Conservation (phyloP, 192 early-diverging fungal genomes). For the Gryganskiella cystojenkinii region DNA sequence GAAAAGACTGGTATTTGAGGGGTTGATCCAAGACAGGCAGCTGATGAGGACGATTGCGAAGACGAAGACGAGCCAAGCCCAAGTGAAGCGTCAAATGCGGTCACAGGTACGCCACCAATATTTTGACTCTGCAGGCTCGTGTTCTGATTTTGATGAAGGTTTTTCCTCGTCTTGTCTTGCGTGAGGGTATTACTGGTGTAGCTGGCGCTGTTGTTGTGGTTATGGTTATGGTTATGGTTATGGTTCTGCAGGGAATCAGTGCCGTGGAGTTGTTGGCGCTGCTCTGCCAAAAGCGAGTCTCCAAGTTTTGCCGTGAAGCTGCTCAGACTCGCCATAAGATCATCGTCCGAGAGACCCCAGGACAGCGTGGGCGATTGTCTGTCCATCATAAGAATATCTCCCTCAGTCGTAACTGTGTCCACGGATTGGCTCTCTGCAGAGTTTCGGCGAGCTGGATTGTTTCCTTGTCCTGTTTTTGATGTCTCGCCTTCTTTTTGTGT, state of each 20-base stretch:
- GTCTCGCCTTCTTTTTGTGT: too few species aligned
- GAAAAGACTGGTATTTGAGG: conserved; percentile 1
- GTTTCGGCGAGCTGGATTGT: too few species aligned
- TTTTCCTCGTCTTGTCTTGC: too few species aligned
- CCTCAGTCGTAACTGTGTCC: background rate
- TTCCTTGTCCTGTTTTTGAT: too few species aligned
- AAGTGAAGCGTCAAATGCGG: background rate
- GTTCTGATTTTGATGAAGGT: too few species aligned
- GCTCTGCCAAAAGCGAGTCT: conserved; percentile 20
- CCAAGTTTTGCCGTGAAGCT: conserved; percentile 25
- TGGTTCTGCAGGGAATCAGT: background rate
- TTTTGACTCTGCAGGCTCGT: too few species aligned
- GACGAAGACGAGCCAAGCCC: background rate
- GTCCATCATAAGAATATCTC: background rate
- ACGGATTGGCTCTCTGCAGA: background rate
- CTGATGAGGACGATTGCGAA: too few species aligned
- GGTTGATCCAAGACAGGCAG: background rate
- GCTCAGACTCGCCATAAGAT: conserved; percentile 42
- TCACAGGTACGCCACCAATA: too few species aligned
- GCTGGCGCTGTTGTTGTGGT: background rate
- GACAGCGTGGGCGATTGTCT: conserved; percentile 9
- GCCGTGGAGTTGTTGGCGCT: background rate
- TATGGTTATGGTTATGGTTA: background rate
- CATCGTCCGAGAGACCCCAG: conserved; percentile 37
- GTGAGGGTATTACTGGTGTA: too few species aligned